phyloP scores from a whole-genome alignment of 2,329 filamentous ascomycete species.

The Colletotrichum chrysophilum region DNA sequence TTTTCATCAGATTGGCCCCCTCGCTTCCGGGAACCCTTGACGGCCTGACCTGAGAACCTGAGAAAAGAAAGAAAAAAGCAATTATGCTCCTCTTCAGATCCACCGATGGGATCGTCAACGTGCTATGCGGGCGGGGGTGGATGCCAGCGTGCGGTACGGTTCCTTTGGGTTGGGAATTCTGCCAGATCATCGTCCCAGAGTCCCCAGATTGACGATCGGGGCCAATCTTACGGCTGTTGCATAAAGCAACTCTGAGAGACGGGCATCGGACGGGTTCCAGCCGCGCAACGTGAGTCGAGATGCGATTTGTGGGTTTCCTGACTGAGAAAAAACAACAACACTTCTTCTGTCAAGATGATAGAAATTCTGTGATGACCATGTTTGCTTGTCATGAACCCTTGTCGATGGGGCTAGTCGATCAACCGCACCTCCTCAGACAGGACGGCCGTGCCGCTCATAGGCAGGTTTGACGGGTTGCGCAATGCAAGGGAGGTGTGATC shows the following conservation, averaged over 20 bases:
- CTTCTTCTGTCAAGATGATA: neutral
- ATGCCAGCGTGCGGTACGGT: neutral
- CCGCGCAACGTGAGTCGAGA: neutral
- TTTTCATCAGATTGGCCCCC: neutral
- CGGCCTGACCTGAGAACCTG: neutral
- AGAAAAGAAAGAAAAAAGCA: conserved; percentile 8
- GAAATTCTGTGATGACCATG: neutral
- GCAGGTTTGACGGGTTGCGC: neutral
- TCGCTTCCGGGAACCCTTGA: neutral
- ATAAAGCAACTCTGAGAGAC: neutral
- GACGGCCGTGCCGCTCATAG: neutral
- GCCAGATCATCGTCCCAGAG: neutral
- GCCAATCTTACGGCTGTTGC: neutral
- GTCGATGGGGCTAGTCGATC: conserved; percentile 8
- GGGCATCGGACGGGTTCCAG: neutral
- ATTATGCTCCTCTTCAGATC: neutral
- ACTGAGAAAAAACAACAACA: neutral
- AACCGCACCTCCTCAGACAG: conserved; percentile 2
- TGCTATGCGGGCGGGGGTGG: neutral
- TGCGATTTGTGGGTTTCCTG: neutral
- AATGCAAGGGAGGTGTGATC: neutral
- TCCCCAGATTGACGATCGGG: neutral
- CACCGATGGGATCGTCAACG: neutral
- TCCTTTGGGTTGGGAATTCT: neutral
- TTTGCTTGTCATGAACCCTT: conserved; percentile 3